Conservation (phyloP, 78 protist species). For the Bigelowiella natans region DNA sequence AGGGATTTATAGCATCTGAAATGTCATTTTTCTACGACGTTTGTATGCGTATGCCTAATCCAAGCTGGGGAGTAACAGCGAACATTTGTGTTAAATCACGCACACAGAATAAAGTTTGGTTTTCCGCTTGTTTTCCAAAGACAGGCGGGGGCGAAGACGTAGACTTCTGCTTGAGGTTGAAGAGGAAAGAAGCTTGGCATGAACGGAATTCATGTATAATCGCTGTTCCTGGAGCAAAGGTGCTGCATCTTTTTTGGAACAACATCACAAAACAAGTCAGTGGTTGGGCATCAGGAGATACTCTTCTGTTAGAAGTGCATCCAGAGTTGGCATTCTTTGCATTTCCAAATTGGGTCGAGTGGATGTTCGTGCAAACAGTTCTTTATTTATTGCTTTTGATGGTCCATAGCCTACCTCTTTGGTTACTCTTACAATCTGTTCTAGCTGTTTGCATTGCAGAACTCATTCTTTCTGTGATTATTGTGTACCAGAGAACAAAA, state of each 20-base stretch:
- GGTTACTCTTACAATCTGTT: neutral
- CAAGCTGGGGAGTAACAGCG: conserved; percentile 24
- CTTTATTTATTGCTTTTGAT: neutral
- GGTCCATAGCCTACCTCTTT: neutral
- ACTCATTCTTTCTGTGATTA: neutral
- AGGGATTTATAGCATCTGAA: neutral
- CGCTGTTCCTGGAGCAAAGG: conserved; percentile 3
- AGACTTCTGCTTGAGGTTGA: neutral
- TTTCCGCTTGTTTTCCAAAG: neutral
- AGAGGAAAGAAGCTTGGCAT: neutral
- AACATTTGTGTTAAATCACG: neutral
- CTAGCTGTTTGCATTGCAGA: neutral
- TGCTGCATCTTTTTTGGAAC: conserved; percentile 9
- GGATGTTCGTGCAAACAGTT: neutral
- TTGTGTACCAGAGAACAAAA: neutral
- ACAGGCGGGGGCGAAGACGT: conserved; percentile 25
- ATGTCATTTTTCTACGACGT: neutral
- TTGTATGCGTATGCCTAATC: neutral
- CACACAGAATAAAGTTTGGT: neutral
- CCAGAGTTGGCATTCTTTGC: neutral
- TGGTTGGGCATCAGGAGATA: conserved; percentile 14
- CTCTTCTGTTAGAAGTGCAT: neutral
- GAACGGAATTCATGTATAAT: too few species aligned
- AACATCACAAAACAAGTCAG: neutral
- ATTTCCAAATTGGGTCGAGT: conserved; percentile 6